Evolutionary conservation across 306 rosid species (phyloP).

Genomic region (Trichosanthes cucumerina): DNA sequence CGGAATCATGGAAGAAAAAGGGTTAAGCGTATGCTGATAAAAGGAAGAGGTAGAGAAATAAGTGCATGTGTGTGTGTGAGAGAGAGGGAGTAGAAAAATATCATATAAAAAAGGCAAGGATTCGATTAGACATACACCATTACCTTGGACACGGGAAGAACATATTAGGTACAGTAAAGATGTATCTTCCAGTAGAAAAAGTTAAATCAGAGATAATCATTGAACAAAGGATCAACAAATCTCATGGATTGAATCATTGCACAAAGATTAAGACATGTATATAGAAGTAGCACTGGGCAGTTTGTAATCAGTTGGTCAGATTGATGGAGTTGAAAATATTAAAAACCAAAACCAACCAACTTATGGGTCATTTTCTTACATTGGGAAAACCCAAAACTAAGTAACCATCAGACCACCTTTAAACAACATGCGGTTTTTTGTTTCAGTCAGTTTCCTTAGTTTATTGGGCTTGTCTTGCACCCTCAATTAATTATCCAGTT

Average conservation of each 20-base stretch:
- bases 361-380: background rate
- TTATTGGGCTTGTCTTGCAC: background rate
- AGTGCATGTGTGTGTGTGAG: background rate
- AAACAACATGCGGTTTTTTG: background rate
- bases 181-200: background rate
- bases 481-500: background rate
- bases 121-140: background rate
- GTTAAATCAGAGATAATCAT: background rate
- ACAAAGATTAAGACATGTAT: background rate
- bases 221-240: background rate
- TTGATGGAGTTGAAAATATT: background rate
- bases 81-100: background rate
- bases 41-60: background rate
- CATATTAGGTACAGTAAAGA: background rate
- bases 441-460: background rate
- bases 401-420: background rate
- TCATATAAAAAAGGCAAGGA: background rate
- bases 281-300: background rate
- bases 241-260: background rate
- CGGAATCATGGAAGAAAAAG: background rate
- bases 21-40: background rate
- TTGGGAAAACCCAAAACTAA: background rate
- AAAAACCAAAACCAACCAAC: background rate
- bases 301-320: background rate
- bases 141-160: background rate